Conservation (phyloP, 805 yeast genomes). For the Sungouiella blattae region DNA sequence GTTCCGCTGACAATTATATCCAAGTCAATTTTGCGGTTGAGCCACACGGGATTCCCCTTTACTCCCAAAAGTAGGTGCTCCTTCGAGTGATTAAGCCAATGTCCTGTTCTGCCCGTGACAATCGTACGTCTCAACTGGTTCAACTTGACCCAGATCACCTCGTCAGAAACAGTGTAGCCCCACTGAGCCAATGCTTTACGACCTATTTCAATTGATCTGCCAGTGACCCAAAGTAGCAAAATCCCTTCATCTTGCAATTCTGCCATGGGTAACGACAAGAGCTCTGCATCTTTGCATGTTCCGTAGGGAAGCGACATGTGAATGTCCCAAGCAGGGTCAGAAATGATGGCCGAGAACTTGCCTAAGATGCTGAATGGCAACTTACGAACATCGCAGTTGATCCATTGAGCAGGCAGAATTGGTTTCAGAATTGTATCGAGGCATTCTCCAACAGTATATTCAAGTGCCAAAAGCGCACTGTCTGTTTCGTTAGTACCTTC, state of each 20-base stretch:
- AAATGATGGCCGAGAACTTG: constrained; percentile 75
- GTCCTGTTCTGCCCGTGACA: constrained; percentile 95
- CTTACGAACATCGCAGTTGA: constrained; percentile 74
- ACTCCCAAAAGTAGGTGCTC: constrained; percentile 85
- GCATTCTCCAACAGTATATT: constrained; percentile 50
- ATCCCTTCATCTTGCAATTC: constrained; percentile 81
- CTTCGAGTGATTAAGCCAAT: constrained; percentile 93
- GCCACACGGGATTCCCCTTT: constrained; percentile 77
- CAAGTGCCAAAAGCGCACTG: constrained; percentile 23
- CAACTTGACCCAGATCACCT: constrained; percentile 85
- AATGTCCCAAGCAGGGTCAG: constrained; percentile 97
- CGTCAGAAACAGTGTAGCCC: constrained; percentile 81
- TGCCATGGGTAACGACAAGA: constrained; percentile 61
- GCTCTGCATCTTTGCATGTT: constrained; percentile 72
- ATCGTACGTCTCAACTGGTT: constrained; percentile 86
- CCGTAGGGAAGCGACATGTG: constrained; percentile 84
- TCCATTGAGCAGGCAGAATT: constrained; percentile 71
- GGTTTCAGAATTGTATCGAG: constrained; percentile 31
- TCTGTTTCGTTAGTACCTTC: constrained; percentile 2
- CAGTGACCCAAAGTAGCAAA: constrained; percentile 89
- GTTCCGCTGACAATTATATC: constrained; percentile 80
- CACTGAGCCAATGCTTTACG: constrained; percentile 69
- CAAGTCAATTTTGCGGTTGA: constrained; percentile 60
- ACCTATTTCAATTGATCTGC: constrained; percentile 87
- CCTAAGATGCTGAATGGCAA: constrained; percentile 73